Base-by-base conservation (phyloP, 306 rosid genomes). In the Castanea sativa region DNA sequence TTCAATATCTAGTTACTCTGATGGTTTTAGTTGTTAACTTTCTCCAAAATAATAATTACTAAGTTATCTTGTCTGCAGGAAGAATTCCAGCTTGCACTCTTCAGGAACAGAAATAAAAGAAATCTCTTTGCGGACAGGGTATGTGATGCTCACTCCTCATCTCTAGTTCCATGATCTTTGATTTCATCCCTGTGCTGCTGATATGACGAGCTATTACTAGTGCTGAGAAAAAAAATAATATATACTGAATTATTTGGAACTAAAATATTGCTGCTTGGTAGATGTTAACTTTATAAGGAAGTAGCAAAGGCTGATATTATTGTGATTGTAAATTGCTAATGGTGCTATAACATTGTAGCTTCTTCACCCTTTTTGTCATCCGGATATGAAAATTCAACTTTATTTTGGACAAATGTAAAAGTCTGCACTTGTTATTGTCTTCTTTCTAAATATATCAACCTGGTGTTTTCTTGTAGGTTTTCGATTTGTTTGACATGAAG, bases 71-170 rank as follows among this genome's bases (percentile, higher is more conserved):
- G 53, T 67, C 7, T 20, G 27, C 90, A 93, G 99, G 98, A 95
- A 89, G 99, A 95, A 86, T 91, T 95, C 76, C 99, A 90, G 89
- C 89, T 95, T 19, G 98, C 99, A 1, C 90, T 95, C 16, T 95
- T 95, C 86, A 81, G 80, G 81, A 91, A 95, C 71, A 82, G 78
- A 76, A 84, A 91, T 74, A 82, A 35, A 81, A 90, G 82, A 52
- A 92, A 89, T 83, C 90, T 95, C 71, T 95, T 95, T 52, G 93
- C 98, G 1, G 97, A 93, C 82, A 83, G 98, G 87, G 98, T 93
- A 19, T 59, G 90, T 82, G 6, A 85, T 78, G 65, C 80, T 59
- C 33, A 49, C 70, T 74, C 73, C 59, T 51, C 12, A 27, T 73
- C 79, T 57, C 9, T 32, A 51, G 30, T 70, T 75, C n/a, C 55